These are phyloP conservation scores for Sicyos baderoa DNA, from an alignment of 306 rosid species.

Conservation along the genomic window DNA sequence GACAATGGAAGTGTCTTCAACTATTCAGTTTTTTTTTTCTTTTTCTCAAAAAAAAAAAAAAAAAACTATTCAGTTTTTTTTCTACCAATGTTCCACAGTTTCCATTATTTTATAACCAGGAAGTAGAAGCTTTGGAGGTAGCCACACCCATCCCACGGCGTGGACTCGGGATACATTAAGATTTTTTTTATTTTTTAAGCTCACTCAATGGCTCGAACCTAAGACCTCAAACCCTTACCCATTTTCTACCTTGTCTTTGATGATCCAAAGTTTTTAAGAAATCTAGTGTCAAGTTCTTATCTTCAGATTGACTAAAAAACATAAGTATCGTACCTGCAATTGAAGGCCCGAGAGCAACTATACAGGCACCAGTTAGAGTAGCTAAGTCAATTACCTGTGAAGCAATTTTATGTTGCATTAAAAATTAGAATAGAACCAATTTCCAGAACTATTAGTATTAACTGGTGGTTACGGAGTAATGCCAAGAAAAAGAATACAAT, in stretches of 20 bases:
- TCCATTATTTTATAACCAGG: no score
- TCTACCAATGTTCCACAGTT: not conserved
- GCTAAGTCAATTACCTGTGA: conserved; percentile 86
- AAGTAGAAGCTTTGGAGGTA: no score
- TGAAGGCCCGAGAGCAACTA: conserved; percentile 88
- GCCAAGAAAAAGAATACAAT: not conserved
- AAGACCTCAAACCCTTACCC: no score
- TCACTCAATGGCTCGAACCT: no score
- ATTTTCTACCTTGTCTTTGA: not conserved
- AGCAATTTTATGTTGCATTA: conserved; percentile 27
- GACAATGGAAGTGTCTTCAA: not conserved
- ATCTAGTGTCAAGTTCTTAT: not conserved
- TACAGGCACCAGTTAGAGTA: conserved; percentile 87
- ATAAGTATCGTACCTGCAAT: conserved; percentile 55
- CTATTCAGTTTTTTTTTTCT: not conserved
- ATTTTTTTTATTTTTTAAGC: no score
- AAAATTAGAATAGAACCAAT: no score
- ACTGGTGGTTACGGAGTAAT: not conserved
- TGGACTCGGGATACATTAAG: no score
- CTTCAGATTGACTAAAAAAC: not conserved
- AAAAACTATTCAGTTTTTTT: not conserved
- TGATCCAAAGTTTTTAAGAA: not conserved
- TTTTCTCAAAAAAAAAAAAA: no score
- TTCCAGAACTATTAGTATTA: not conserved
- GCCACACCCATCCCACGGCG: no score